Evolutionary conservation across 805 yeast species (phyloP), one percentile per base, ranked within the genome.

Genomic region (Metschnikowia bowlesiae): DNA sequence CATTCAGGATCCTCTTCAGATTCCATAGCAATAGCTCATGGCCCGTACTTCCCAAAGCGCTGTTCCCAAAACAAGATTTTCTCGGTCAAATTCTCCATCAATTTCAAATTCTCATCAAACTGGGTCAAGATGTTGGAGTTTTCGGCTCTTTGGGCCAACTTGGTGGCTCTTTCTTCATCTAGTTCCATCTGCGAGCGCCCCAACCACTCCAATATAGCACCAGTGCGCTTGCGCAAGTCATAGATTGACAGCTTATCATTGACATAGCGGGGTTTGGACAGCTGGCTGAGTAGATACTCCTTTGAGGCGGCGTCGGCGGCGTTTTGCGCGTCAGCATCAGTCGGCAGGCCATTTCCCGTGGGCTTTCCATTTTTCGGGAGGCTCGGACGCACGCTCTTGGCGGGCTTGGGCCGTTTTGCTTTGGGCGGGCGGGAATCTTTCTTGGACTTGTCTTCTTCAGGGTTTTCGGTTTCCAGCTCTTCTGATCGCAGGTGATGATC

Each of bases 201-300:
- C 28, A 92, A 79, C 76, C 91, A 94, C 68, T 94, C 98, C 59
- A 92, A 70, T 18, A 92, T 92, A 1, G 97, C 95, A 2, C 89
- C 85, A 1, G 90, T 87, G 52, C 99, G 78, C 61, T 89, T 83
- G 50, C 90, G 80, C 88, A 92, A 85, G 65, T 92, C 99, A 58
- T 80, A 79, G 53, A 91, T 67, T 3, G 90, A 80, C 3, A 87
- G 80, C 48, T 89, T 79, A 18, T 83, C 83, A 51, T 85, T 85
- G 6, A 96, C 97, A 40, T 83, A 73, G 49, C 96, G 80, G 11
- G 98, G 97, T 58, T 82, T 86, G 43, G 89, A 84, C 2, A 92
- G 87, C 63, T 85, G 87, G 53, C 78, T 82, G 39, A 82, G 77
- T 33, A 79, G 78, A 34, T 81, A 74, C 6, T 78, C 77, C 48